A percentile compares a stretch with the other conserved stretches of the same genome.
Evolutionary conservation across 1,284 basidiomycete species (phyloP).

Genomic region (Ustilago hordei): DNA sequence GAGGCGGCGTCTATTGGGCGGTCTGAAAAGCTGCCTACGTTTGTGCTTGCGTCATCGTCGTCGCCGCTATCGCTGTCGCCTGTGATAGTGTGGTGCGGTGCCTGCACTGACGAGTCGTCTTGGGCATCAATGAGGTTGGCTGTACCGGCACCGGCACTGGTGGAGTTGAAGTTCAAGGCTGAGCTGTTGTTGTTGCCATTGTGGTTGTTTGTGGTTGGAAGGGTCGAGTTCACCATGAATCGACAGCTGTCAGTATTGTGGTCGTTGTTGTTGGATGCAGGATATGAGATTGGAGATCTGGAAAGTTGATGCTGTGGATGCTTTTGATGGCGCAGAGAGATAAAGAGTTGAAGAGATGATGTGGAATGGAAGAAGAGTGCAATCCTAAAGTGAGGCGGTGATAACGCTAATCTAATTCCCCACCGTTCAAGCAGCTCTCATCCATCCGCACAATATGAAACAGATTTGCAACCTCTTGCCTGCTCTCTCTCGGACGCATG

Average conservation of each 20-base stretch:
- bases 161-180: constrained; percentile 21
- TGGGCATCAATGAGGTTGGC: constrained; percentile 16
- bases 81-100: constrained; percentile 38
- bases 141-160: constrained; percentile 8
- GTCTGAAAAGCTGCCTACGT: constrained; percentile 37
- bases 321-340: not conserved
- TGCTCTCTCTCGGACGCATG: not conserved
- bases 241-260: not conserved
- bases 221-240: constrained; percentile 27
- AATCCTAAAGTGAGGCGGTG: not conserved
- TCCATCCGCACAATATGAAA: not conserved
- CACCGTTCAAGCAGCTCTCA: not conserved
- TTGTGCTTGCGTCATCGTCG: constrained; percentile 32
- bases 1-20: not conserved
- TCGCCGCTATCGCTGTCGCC: constrained; percentile 26
- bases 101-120: constrained; percentile 18
- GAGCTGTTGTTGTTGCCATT: constrained; percentile 26
- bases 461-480: not conserved
- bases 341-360: not conserved
- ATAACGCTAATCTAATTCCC: not conserved
- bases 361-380: not conserved
- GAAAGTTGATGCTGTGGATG: not conserved
- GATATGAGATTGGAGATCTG: not conserved
- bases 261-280: not conserved
- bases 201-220: constrained; percentile 2